Evolutionary conservation across 768 basidiomycete genomes (phyloP), one percentile per base, ranked within the genome.

Genomic region (Suillus fuscotomentosus): DNA sequence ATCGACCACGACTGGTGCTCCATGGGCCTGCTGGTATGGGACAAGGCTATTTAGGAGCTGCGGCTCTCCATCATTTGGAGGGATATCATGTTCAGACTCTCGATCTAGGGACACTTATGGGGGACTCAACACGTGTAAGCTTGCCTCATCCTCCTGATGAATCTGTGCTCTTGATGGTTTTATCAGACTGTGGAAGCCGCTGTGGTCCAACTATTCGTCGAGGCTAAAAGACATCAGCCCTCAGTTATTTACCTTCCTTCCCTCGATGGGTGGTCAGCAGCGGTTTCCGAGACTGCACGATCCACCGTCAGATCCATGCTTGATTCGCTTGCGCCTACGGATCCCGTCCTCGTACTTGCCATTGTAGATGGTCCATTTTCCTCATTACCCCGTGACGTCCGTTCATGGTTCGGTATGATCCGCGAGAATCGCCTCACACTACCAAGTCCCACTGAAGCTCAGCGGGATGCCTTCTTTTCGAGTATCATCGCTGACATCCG

Each of bases 171-270:
- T 54, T n/a, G 57, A 63, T 56, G 48, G 11, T 47, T 10, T 61
- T 42, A 15, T 53, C 62, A 97, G 95, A 94, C 94, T 1, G 77
- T 87, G 5, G 97, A 99, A 77, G 93, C 97, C 1, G 90, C 93
- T 2, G 88, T 98, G 61, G 94, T 98, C 5, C 96, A 99, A 70
- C 82, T 97, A 20, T 98, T 99, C 71, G 84, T 96, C 24, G 97
- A 99, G 75, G 97, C 97, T 1, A 99, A 98, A 73, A 88, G 97
- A 34, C 94, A 97, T 73, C 95, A 97, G 70, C 97, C 97, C 0
- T 95, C 95, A 0, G 90, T 99, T 43, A 86, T 99, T 56, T 99
- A 96, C 75, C 93, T 99, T 38, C 97, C 97, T 0, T 92, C 94
- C 1, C 84, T 99, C 7, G 71, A 86, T 1, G 85, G 89, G 1